Base-by-base conservation (phyloP, 2,329 filamentous ascomycete genomes). In the Cercospora sp. region DNA sequence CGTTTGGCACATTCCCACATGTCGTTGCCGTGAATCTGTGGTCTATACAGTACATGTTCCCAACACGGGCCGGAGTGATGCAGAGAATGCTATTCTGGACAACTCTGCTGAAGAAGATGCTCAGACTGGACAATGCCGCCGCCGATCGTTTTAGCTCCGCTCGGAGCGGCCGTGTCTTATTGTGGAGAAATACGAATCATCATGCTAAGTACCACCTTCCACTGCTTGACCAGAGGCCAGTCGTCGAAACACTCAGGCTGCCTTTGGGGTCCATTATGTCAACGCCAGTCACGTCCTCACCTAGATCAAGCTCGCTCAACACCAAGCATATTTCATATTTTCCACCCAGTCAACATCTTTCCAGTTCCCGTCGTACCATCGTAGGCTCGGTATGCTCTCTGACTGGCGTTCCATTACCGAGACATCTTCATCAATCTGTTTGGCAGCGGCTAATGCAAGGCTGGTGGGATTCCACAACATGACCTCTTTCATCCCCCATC, bases 391-490 rank as follows among this genome's bases (percentile, higher is more conserved):
- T 68, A 94, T 91, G 77, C 89, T 92, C 63, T 89, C 85, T 61
- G 79, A 81, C 65, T 93, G 87, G 37, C 91, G 82, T 65, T 86
- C 82, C 21, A 84, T 77, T 16, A 92, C 73, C 8, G 83, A 83
- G 2, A 81, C 79, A 28, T 74, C 76, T 45, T 83, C 79, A 1
- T 89, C 79, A 49, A 90, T 74, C 16, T 71, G 73, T 71, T 77
- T 74, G 10, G 80, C 82, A 51, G 81, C 83, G 30, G 79, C 78
- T 32, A 85, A 66, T 12, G 80, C 78, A 70, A 76, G 77, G 77
- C 86, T 81, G 3, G 85, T 86, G 0, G 94, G 93, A 76, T 95
- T 97, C 94, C 94, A 98, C 62, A 94, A 82, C 77, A 93, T 86
- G 3, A 97, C 87, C 57, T 87, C 85, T 49, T 85, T 83, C 81